Percentiles rank a stretch among this genome's conserved stretches.
Conservation (phyloP, 1,139 yeast genomes). For the Debaryomyces robertsiae region DNA sequence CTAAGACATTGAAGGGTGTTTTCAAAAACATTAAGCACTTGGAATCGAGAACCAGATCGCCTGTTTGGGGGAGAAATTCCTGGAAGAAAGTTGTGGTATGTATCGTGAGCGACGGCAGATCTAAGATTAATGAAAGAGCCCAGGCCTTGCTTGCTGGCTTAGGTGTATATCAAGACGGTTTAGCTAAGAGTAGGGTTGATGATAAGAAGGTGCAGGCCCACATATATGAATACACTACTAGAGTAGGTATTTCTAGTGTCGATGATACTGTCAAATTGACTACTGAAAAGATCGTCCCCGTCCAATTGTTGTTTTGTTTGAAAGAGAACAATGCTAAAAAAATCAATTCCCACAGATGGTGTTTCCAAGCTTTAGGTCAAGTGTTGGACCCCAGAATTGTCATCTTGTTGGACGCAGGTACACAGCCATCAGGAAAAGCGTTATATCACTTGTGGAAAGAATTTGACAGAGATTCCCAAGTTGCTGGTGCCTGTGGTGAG, state of each 20-base stretch:
- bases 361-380: slow-evolving; percentile 51
- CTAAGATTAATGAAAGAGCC: slow-evolving; percentile 50
- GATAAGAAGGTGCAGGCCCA: slow-evolving; percentile 51
- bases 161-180: slow-evolving; percentile 53
- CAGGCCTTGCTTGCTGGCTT: slow-evolving; percentile 51
- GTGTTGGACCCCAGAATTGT: slow-evolving; percentile 48
- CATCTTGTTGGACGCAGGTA: slow-evolving; percentile 49
- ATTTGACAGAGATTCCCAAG: slow-evolving; percentile 49
- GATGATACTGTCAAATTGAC: slow-evolving; percentile 51
- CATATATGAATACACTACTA: slow-evolving; percentile 50
- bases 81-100: slow-evolving; percentile 55
- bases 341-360: slow-evolving; percentile 54
- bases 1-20: slow-evolving; percentile 50
- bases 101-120: slow-evolving; percentile 51
- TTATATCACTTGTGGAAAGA: slow-evolving; percentile 53
- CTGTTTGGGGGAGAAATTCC: slow-evolving; percentile 51
- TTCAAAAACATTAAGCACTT: slow-evolving; percentile 51
- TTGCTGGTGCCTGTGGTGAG: slow-evolving; percentile 56
- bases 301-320: slow-evolving; percentile 48
- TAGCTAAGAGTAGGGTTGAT: slow-evolving; percentile 50
- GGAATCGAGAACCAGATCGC: slow-evolving; percentile 45
- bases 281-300: slow-evolving; percentile 52
- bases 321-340: slow-evolving; percentile 51
- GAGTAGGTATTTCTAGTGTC: slow-evolving; percentile 50
- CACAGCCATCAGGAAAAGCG: slow-evolving; percentile 50